These are phyloP conservation scores for Lepidium sativum DNA, from an alignment of 345 rosid species.

Conservation along the genomic window DNA sequence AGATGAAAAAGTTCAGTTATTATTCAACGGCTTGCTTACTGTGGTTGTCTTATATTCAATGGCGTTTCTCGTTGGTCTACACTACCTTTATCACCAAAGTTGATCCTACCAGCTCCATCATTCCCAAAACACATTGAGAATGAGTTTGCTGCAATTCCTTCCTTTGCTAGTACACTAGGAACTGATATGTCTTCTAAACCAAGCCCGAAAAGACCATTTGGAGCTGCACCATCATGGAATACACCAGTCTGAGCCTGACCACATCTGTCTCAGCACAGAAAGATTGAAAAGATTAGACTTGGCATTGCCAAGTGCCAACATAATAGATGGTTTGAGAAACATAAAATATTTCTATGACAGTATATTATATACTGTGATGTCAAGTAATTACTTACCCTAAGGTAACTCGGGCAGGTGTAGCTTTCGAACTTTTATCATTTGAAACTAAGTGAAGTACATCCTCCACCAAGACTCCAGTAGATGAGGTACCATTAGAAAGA, in stretches of 20 bases:
- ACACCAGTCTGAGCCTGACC: conserved; percentile 83
- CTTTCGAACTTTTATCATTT: conserved; percentile 29
- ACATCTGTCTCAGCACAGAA: conserved; percentile 48
- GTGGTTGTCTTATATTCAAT: conserved; percentile 51
- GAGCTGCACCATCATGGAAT: conserved; percentile 81
- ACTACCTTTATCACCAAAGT: conserved; percentile 86
- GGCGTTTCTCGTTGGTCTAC: conserved; percentile 75
- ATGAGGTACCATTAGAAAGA: conserved; percentile 64
- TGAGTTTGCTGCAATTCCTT: conserved; percentile 60
- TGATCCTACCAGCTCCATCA: conserved; percentile 77
- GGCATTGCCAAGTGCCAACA: too few relatives aligned
- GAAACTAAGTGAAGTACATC: conserved; percentile 59
- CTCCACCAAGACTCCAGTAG: conserved; percentile 61
- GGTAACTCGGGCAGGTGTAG: conserved; percentile 41
- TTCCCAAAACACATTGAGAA: conserved; percentile 90
- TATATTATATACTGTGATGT: not conserved
- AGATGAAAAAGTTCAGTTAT: not conserved
- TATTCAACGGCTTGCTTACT: conserved; percentile 37
- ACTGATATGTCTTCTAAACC: conserved; percentile 75
- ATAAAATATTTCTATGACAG: not conserved
- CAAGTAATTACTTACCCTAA: conserved; percentile 48
- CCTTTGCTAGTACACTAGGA: conserved; percentile 75
- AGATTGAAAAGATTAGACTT: not conserved
- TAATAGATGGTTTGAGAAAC: not conserved
- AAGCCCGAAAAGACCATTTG: conserved; percentile 94